Evolutionary conservation across 805 yeast genomes (phyloP).

Genomic region (Suhomyces tanzawaensis): DNA sequence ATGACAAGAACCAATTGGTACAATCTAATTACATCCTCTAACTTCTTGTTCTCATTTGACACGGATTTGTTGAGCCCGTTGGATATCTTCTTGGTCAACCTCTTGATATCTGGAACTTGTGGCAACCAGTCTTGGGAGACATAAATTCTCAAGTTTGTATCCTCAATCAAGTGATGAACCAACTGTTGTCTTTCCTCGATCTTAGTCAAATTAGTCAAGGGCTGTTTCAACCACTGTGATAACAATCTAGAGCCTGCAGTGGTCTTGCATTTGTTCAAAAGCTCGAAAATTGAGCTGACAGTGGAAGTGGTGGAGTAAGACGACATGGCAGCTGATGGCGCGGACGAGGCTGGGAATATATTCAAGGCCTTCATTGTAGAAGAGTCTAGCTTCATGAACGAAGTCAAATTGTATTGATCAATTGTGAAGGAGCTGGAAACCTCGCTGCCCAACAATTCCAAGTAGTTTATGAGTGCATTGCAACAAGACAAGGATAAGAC

Average conservation of each 20-base stretch:
- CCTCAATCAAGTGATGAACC: slow-evolving; percentile 72
- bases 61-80: slow-evolving; percentile 27
- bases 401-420: slow-evolving; percentile 66
- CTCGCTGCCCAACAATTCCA: slow-evolving; percentile 60
- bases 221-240: slow-evolving; percentile 96
- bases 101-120: slow-evolving; percentile 78
- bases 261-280: slow-evolving; percentile 85
- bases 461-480: slow-evolving; percentile 66
- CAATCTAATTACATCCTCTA: slow-evolving; percentile 87
- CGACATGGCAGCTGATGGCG: slow-evolving; percentile 7
- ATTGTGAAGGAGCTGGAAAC: slow-evolving; percentile 56
- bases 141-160: slow-evolving; percentile 61
- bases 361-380: slow-evolving; percentile 88
- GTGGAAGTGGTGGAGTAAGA: slow-evolving; percentile 10
- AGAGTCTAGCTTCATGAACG: slow-evolving; percentile 86
- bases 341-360: slow-evolving; percentile 57
- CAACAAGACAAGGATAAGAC: slow-evolving; percentile 58
- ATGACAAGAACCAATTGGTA: slow-evolving; percentile 74
- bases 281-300: slow-evolving; percentile 65
- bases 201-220: slow-evolving; percentile 61
- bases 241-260: slow-evolving; percentile 84
- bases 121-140: slow-evolving; percentile 66
- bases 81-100: slow-evolving; percentile 65
- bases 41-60: slow-evolving; percentile 49
- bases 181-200: slow-evolving; percentile 69